A percentile compares a stretch with the other conserved stretches of the same genome.
Conservation (phyloP, 768 basidiomycete species). For the Zangia roseola region DNA sequence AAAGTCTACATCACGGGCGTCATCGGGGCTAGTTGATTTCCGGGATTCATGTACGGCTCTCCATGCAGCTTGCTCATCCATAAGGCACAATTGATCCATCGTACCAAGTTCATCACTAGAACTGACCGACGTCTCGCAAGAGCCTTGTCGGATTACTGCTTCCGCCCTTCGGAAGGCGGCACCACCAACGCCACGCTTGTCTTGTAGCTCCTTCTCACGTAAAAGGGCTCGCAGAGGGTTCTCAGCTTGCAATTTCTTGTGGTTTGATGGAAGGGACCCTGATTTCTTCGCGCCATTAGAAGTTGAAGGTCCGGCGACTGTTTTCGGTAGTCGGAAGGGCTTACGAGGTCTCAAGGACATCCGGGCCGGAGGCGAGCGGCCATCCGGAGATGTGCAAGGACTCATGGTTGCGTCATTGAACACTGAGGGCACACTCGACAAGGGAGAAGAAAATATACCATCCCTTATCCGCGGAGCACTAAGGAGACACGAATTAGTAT, state of each 20-base stretch:
- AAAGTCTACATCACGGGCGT: slow-evolving; percentile 20
- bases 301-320: slow-evolving; percentile 7
- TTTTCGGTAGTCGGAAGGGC: slow-evolving; percentile 12
- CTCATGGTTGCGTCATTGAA: background rate
- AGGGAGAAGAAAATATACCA: slow-evolving; percentile 19
- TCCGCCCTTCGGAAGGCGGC: slow-evolving; percentile 49
- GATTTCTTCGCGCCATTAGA: background rate
- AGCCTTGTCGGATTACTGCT: slow-evolving; percentile 34
- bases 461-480: slow-evolving; percentile 7
- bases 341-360: slow-evolving; percentile 23
- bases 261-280: background rate
- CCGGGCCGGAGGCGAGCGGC: slow-evolving; percentile 8
- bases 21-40: slow-evolving; percentile 16
- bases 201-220: slow-evolving; percentile 45
- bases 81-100: slow-evolving; percentile 16
- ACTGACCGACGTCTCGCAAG: slow-evolving; percentile 19
- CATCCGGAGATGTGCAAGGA: background rate
- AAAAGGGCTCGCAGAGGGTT: slow-evolving; percentile 57
- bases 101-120: slow-evolving; percentile 23
- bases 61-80: slow-evolving; percentile 41
- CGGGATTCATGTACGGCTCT: slow-evolving; percentile 33
- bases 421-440: slow-evolving; percentile 22
- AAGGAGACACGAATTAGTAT: background rate
- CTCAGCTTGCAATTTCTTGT: slow-evolving; percentile 22
- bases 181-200: slow-evolving; percentile 35